Percentiles rank a stretch among this genome's conserved stretches.
Evolutionary conservation across 306 rosid genomes (phyloP).

Genomic region (Glycine soja): DNA sequence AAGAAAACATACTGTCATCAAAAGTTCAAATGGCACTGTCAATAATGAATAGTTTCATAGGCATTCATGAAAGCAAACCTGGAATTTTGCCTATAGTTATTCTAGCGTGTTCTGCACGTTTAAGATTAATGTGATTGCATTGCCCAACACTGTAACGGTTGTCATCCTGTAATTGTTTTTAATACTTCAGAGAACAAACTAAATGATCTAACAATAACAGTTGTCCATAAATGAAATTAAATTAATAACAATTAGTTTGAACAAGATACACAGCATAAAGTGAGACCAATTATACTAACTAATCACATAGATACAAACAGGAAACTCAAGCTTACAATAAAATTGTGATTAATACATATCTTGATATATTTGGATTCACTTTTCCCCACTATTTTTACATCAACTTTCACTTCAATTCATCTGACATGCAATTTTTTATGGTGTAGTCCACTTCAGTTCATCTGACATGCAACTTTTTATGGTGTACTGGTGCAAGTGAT

Average conservation of each 20-base stretch:
- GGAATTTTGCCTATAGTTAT: slow-evolving; percentile 84
- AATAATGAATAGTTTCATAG: slow-evolving; percentile 20
- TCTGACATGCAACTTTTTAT: neutral
- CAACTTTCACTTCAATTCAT: neutral
- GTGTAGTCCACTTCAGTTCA: neutral
- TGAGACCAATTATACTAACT: too few relatives aligned
- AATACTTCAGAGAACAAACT: slow-evolving; percentile 44
- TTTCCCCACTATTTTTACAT: neutral
- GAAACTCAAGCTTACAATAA: too few relatives aligned
- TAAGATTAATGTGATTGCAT: slow-evolving; percentile 87
- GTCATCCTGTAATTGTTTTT: slow-evolving; percentile 68
- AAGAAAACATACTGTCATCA: slow-evolving; percentile 49
- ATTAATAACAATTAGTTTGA: neutral
- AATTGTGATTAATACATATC: too few relatives aligned
- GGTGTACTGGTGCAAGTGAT: neutral
- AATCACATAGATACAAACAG: too few relatives aligned
- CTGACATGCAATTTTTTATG: neutral
- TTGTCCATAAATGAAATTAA: slow-evolving; percentile 7
- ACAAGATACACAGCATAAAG: too few relatives aligned
- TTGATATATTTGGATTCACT: slow-evolving; percentile 2
- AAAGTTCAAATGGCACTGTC: slow-evolving; percentile 30
- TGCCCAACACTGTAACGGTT: slow-evolving; percentile 89
- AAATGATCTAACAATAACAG: slow-evolving; percentile 26
- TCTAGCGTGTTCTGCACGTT: slow-evolving; percentile 96
- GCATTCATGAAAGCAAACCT: slow-evolving; percentile 56